Base-by-base conservation (phyloP, 441 rosid species). In the Brassica hybrid region DNA sequence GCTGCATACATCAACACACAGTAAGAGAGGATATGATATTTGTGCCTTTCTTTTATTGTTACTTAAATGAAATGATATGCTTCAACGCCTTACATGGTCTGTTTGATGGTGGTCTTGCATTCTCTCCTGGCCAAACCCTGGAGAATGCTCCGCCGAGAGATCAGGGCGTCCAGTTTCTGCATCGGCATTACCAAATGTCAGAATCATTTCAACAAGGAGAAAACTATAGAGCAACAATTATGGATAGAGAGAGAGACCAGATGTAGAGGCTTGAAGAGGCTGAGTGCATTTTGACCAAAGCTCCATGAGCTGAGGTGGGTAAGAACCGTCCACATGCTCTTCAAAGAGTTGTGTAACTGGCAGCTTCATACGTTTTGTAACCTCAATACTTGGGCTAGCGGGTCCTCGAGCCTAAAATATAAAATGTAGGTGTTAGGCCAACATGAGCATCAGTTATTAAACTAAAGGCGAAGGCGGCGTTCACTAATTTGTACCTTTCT, bases 271-370 rank as follows among this genome's bases (percentile, higher is more conserved):
- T 60, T 86, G 89, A 30, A 54, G 84, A 81, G 81, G 86, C 43
- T 78, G 87, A 52, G 81, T 85, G 81, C 88, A 84, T 86, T 78
- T 88, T 63, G 30, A 84, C 96, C 97, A 93, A 50, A 89, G 88
- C 83, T 89, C 85, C 69, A 86, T 52, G 19, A 95, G 90, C 63
- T 90, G 67, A 25, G 30, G 4, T 25, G 30, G 30, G 30, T 25
- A 25, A 25, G 30, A 25, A 25, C 30, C 30, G 30, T 25, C 30
- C 30, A 25, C 30, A 25, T 25, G 30, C 30, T 25, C 30, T 25
- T 25, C 30, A 25, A 25, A 25, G 30, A 25, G 30, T 5, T 5
- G 6, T 30, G 34, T 30, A 30, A 1, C 1, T 30, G 34, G 34
- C 6, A 30, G 34, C 6, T 30, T 30, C 34, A 30, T 5, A 30